Conservation (phyloP, 345 rosid genomes). For the Citrus sp. region DNA sequence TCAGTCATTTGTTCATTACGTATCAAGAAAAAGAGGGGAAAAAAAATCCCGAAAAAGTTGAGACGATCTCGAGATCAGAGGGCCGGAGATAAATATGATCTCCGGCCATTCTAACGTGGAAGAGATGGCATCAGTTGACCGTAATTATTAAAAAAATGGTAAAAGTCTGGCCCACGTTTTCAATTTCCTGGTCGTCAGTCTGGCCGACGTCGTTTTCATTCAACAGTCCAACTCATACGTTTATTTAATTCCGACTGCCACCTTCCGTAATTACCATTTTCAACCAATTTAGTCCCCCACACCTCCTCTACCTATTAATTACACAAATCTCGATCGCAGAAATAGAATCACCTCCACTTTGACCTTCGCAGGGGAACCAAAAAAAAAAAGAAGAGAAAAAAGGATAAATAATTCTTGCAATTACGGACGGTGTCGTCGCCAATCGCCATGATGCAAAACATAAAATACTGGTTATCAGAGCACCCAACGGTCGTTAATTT, state of each 20-base stretch:
- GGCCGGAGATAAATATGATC: not conserved
- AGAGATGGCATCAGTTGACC: not conserved
- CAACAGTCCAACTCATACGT: not conserved
- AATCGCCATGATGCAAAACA: not conserved
- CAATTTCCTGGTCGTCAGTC: not conserved
- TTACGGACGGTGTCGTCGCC: too few relatives aligned
- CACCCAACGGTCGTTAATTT: constrained; percentile 79
- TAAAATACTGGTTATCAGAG: constrained; percentile 56
- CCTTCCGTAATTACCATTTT: not conserved
- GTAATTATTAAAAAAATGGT: not conserved
- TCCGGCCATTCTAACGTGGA: not conserved
- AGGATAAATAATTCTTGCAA: too few relatives aligned
- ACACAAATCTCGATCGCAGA: too few relatives aligned
- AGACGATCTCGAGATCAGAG: not conserved
- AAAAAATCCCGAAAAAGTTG: not conserved
- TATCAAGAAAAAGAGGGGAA: not conserved
- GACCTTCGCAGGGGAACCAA: too few relatives aligned
- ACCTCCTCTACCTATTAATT: too few relatives aligned
- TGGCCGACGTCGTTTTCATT: not conserved
- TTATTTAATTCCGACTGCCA: not conserved
- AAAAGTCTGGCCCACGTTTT: not conserved
- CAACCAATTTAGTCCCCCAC: too few relatives aligned
- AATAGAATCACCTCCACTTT: too few relatives aligned
- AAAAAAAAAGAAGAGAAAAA: too few relatives aligned
- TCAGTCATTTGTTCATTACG: not conserved